These are phyloP conservation scores for Leishmania arabica DNA, from an alignment of 208 protist genomes.

Conservation along the genomic window DNA sequence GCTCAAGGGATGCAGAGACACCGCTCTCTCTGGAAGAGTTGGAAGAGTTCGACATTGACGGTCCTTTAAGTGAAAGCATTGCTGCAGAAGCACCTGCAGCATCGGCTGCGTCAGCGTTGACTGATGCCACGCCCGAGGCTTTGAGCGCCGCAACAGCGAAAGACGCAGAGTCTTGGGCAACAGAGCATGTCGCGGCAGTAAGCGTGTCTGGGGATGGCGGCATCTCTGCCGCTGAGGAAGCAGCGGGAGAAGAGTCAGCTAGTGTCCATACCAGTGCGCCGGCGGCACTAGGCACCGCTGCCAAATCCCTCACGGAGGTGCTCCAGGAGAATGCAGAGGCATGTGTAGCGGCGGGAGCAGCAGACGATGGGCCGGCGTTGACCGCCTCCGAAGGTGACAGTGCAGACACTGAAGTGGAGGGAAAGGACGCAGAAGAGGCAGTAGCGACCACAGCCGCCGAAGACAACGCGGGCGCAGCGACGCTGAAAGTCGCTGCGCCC, in stretches of 20 bases:
- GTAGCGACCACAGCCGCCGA: neutral
- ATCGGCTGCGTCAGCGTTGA: neutral
- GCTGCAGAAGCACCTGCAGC: neutral
- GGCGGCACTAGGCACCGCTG: neutral
- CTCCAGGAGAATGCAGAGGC: neutral
- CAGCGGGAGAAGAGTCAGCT: neutral
- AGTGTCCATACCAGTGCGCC: too few species aligned
- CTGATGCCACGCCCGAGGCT: neutral
- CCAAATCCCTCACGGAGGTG: neutral
- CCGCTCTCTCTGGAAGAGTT: neutral
- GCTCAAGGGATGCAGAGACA: neutral
- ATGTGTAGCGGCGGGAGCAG: neutral
- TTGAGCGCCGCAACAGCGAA: neutral
- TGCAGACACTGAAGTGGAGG: neutral
- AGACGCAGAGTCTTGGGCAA: neutral
- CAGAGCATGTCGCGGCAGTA: neutral
- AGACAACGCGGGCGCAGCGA: neutral
- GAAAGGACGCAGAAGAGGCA: neutral
- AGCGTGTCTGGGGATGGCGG: neutral
- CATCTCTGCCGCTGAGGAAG: neutral
- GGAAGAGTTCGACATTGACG: constrained; percentile 32
- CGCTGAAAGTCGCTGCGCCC: neutral
- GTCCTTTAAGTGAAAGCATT: neutral
- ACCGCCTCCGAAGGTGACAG: neutral
- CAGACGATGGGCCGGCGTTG: neutral